Evolutionary conservation across 345 rosid species (phyloP), one percentile per base, ranked within the genome.

Genomic region (Noccaea bulbosa): DNA sequence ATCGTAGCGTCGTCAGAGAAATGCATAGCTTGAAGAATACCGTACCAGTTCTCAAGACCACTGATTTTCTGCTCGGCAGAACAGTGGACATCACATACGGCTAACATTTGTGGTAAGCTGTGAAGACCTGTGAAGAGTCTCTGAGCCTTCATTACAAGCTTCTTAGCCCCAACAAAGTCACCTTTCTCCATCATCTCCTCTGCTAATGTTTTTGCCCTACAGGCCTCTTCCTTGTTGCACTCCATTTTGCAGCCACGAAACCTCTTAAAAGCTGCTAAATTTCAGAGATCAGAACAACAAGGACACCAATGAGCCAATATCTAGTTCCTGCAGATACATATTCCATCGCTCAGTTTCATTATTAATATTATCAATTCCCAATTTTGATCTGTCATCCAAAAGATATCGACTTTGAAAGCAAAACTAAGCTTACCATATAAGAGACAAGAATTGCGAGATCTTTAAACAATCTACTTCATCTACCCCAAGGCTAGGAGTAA

Each of bases 201-300:
- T 12, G 97, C 96, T 47, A 91, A 59, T 53, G 75, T 60, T 74
- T 76, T 87, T 11, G 88, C 92, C 73, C 91, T 85, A 17, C 62
- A 14, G 56, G 98, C 98, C 83, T 93, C 98, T 57, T 91, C 97
- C 80, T 86, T 93, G 80, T 87, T 87, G 76, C 91, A 87, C 38
- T 93, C 98, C 98, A 93, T 89, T 17, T 32, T 17, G 30, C 5
- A 45, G 6, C 22, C 38, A 50, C 53, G 44, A 35, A 54, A 15
- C 46, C 38, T 7, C 48, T 32, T 54, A 4, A 24, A 20, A 27
- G 2, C 60, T 49, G 47, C 62, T 66, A 30, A 40, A 41, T 3
- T 43, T 41, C 17, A 39, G 15, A 34, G 32, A 24, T 32, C 7
- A 14, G 4, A 44, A 51, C 62, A 67, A 55, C 17, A 52, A 33